Base-by-base conservation (phyloP, 1,139 yeast genomes). In the Taphrina pruni region DNA sequence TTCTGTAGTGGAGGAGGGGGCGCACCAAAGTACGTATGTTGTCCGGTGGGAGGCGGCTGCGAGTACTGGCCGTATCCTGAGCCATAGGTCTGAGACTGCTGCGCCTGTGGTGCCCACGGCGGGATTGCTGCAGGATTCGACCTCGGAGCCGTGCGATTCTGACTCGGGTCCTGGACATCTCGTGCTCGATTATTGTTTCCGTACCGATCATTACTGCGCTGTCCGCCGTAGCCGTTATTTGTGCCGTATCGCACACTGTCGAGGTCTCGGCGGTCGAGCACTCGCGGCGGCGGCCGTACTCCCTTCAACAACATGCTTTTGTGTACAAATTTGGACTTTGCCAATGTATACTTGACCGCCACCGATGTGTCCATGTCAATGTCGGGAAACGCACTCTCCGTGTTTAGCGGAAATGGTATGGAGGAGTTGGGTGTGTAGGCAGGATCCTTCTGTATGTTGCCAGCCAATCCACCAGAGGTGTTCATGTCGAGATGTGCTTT, bases 241-340 rank as follows among this genome's bases (percentile, higher is more conserved):
- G 67, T 64, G 9, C 61, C 61, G 38, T 64, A 64, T 8, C 67
- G 67, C 36, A 64, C 69, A 12, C 61, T 52, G 48, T 58, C 64
- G 35, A 57, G 48, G 48, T 65, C 69, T 12, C 69, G 21, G 9
- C 69, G 57, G 38, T 58, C 69, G 20, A 57, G 41, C 9, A 50
- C 52, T n/a, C 69, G 45, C 4, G 65, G 60, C 6, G 66, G 68
- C 6, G 64, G 52, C n/a, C 52, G 48, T 61, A 71, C 43, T 1
- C 98, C 98, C 68, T 88, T 89, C 72, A 94, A 79, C 36, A 94
- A 81, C 90, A 94, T 89, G 1, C 96, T 88, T 77, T 94, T 94
- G 68, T 81, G 80, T 17, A 71, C 72, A 8, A 73, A 75, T 45
- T 71, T 58, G 62, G 73, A 71, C 61, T 72, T 73, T 0, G 88